phyloP scores from a whole-genome alignment of 148 eudicot genomes.

The Chenopodium formosanum region DNA sequence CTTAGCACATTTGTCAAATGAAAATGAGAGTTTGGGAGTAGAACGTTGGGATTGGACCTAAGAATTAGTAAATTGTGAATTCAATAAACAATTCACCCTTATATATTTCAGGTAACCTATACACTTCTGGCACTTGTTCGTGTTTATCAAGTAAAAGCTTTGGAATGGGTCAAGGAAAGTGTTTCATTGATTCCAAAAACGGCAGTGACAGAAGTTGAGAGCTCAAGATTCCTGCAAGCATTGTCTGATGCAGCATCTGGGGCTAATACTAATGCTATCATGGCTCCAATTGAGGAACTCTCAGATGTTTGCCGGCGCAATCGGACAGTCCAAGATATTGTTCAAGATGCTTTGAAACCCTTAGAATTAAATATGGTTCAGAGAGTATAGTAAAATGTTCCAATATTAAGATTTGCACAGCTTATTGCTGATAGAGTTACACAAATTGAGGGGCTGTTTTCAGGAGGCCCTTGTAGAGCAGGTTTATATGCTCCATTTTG shows the following conservation, averaged over 20 bases:
- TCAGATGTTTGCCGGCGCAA: slow-evolving; percentile 98
- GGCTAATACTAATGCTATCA: slow-evolving; percentile 47
- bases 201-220: slow-evolving; percentile 79
- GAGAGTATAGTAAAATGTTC: slow-evolving; percentile 18
- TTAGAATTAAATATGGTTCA: slow-evolving; percentile 54
- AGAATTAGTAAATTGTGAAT: not conserved
- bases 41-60: not conserved
- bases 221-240: slow-evolving; percentile 70
- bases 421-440: slow-evolving; percentile 30
- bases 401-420: slow-evolving; percentile 22
- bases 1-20: not conserved
- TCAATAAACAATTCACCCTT: not conserved
- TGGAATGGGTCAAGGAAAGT: slow-evolving; percentile 85
- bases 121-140: slow-evolving; percentile 68
- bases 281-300: slow-evolving; percentile 80
- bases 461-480: slow-evolving; percentile 34
- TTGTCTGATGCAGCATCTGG: slow-evolving; percentile 80
- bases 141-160: slow-evolving; percentile 58
- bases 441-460: slow-evolving; percentile 40
- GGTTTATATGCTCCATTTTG: slow-evolving; percentile 31
- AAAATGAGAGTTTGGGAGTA: not conserved
- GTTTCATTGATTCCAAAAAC: slow-evolving; percentile 70
- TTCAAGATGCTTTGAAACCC: slow-evolving; percentile 92
- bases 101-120: slow-evolving; percentile 63
- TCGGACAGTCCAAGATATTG: slow-evolving; percentile 92